Conservation (phyloP, 2,329 filamentous ascomycete genomes). For the Fusarium robinianum region DNA sequence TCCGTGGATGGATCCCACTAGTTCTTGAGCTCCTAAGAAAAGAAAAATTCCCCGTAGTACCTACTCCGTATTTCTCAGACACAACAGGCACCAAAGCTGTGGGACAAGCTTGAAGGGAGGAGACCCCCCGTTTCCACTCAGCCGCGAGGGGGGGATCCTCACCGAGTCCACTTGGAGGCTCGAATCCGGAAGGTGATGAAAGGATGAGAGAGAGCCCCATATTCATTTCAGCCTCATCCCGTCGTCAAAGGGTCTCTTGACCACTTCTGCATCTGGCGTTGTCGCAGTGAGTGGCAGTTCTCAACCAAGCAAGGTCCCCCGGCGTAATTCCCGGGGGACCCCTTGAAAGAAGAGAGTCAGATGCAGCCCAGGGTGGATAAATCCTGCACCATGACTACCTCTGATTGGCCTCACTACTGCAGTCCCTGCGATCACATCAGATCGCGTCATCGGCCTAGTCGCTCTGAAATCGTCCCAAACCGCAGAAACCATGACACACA, state of each 20-base stretch:
- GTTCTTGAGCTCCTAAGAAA: no score
- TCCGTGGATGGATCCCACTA: no score
- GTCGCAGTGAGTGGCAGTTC: no score
- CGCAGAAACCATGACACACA: slow-evolving; percentile 28
- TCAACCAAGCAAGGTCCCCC: not conserved
- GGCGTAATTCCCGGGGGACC: slow-evolving; percentile 18
- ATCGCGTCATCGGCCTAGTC: slow-evolving; percentile 39
- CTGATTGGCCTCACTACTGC: slow-evolving; percentile 21
- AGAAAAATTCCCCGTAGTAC: no score
- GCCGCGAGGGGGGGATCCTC: slow-evolving; percentile 5
- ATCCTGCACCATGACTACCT: not conserved
- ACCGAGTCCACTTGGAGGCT: slow-evolving; percentile 1
- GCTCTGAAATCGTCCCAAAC: slow-evolving; percentile 11
- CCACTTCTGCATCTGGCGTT: no score
- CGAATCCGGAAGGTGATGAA: slow-evolving; percentile 23
- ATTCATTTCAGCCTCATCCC: not conserved
- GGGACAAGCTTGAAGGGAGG: not conserved
- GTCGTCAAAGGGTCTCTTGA: not conserved
- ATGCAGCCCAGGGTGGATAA: slow-evolving; percentile 24
- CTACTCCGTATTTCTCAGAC: no score
- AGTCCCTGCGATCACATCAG: slow-evolving; percentile 34
- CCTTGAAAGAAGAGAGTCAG: slow-evolving; percentile 6
- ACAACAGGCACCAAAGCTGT: no score
- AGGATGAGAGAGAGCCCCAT: slow-evolving; percentile 11
- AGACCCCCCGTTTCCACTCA: no score